Base-by-base conservation (phyloP, 2,329 filamentous ascomycete species). In the Hirsutella minnesotensis region DNA sequence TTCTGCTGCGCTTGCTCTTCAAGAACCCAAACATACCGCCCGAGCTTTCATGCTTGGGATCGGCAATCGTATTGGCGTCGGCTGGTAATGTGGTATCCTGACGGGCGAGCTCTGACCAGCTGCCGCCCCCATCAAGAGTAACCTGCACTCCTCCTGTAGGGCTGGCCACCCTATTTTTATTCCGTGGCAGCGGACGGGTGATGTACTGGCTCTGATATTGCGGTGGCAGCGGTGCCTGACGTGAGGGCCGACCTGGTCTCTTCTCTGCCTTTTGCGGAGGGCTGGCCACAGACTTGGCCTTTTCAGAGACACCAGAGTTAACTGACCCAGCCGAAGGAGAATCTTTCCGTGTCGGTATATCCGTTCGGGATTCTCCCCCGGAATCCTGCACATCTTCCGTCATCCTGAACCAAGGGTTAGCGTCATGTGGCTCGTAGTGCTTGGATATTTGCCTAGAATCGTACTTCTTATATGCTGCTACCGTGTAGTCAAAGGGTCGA, bases 401-500 rank as follows among this genome's bases (percentile, higher is more conserved):
- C 27, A 69, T 62, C 47, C 67, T 69, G 44, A 30, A 9, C 41
- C 5, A 16, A n/a, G 21, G 31, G 44, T 56, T 43, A 58, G 54
- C 44, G 49, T 9, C 30, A 44, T 9, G 7, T 27, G 7, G 24
- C 24, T 7, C 24, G 24, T 7, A 12, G 12, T 27, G 7, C 12
- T 7, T 12, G 24, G 12, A 27, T 27, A 7, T 12, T 27, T n/a
- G n/a, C n/a, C 15, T n/a, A 10, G 10, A 13, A 3, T 51, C 78
- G 49, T 70, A 87, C 75, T 81, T 81, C 56, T 81, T 80, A 55
- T 88, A 90, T 3, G 80, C 83, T 18, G 86, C 80, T 3, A 81
- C 67, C 0, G 89, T 95, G 63, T 98, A 98, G 61, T 98, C 92
- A 60, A 96, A 98, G 1, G 89, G 86, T 59, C 85, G 81, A 58